Conservation (phyloP, 805 yeast genomes). For the Kazachstania psychrophila region DNA sequence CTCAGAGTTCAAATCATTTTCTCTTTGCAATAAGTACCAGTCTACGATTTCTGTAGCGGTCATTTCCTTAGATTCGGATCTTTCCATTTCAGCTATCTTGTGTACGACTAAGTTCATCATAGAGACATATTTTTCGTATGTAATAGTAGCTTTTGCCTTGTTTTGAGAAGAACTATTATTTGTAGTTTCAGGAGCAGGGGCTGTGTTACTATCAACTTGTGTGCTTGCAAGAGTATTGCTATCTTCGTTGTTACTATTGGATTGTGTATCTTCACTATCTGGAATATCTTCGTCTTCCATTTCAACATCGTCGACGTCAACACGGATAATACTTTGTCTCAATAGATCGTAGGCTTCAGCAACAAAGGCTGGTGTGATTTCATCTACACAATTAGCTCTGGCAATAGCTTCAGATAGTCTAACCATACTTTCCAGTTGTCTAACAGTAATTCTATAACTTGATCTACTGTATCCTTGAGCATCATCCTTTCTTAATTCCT, state of each 20-base stretch:
- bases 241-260: neutral
- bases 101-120: slow-evolving; percentile 74
- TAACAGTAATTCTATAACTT: slow-evolving; percentile 89
- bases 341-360: slow-evolving; percentile 87
- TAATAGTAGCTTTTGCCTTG: slow-evolving; percentile 48
- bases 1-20: slow-evolving; percentile 59
- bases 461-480: slow-evolving; percentile 74
- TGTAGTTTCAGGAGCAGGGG: slow-evolving; percentile 3
- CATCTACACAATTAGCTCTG: slow-evolving; percentile 89
- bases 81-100: slow-evolving; percentile 51
- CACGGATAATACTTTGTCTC: slow-evolving; percentile 85
- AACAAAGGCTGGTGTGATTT: slow-evolving; percentile 73
- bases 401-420: slow-evolving; percentile 94
- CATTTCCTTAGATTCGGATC: slow-evolving; percentile 47
- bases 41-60: slow-evolving; percentile 62
- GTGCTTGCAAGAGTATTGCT: neutral
- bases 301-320: slow-evolving; percentile 87
- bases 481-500: slow-evolving; percentile 80
- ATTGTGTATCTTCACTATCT: neutral
- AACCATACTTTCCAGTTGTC: slow-evolving; percentile 91
- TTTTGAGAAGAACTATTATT: too few species aligned
- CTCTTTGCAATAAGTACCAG: slow-evolving; percentile 71
- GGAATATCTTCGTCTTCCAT: slow-evolving; percentile 54
- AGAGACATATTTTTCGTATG: slow-evolving; percentile 78
- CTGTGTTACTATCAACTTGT: neutral